Base-by-base conservation (phyloP, 176 grass and related monocot genomes). In the Hsuehochloa calcarea region DNA sequence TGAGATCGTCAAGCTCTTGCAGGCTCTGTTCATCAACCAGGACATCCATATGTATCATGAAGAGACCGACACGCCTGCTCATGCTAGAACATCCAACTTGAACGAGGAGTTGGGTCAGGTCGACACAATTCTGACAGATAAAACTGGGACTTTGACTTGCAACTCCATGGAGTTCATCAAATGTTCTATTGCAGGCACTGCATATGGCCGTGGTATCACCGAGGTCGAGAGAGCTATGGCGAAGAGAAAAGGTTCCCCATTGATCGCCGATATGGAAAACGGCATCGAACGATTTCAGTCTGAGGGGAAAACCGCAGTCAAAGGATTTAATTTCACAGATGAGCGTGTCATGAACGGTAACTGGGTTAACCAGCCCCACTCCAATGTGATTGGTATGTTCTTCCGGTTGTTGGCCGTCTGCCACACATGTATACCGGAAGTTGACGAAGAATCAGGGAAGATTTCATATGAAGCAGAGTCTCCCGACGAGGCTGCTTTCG, bases 101-200 rank as follows among this genome's bases (percentile, higher is more conserved):
- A 98, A 90, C 4, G 96, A 98, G 87, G 96, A 98, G 88, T 80
- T 98, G 7, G 96, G 96, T 22, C 96, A 95, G 40, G 96, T 98
- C 10, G 68, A 95, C 82, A 98, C 96, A 0, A 92, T 98, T 50
- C 89, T 98, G 15, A 95, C 96, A 0, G 96, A 98, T 38, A 98
- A 98, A 80, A 98, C 96, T 0, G 96, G 96, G n/a, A 98, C 96
- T 12, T 27, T 98, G 66, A 98, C 96, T 10, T 90, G 91, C 77
- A 98, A 98, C 76, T 95, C 93, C 69, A 98, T 98, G 96, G 96
- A 98, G 87, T 98, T 98, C 79, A 83, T 98, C 81, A 98, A 98
- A 23, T 98, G 96, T 26, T 93, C 96, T 0, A 92, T 98, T 11
- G 93, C 87, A 3, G 96, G 96, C n/a, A 90, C 84, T 12, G 89